phyloP scores from a whole-genome alignment of 768 basidiomycete species.

The Royoungia palumana region DNA sequence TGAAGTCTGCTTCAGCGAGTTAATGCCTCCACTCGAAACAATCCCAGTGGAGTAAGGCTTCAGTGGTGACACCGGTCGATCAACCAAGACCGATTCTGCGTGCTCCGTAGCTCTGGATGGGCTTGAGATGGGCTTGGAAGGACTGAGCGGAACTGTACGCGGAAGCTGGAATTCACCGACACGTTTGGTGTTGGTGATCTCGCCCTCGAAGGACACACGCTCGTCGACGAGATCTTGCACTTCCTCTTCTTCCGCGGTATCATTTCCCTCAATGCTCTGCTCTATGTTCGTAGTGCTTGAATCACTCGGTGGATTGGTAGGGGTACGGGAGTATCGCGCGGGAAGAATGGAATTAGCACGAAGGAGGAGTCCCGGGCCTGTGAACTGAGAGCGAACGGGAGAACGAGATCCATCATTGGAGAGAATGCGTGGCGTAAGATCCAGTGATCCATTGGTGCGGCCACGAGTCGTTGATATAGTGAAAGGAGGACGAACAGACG shows the following conservation, averaged over 20 bases:
- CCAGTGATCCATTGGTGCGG: conserved; percentile 22
- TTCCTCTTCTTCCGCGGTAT: conserved; percentile 24
- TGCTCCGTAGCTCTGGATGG: conserved; percentile 3
- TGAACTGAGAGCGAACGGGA: conserved; percentile 26
- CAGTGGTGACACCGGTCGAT: conserved; percentile 20
- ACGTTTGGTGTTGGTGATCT: conserved; percentile 46
- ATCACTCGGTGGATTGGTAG: conserved; percentile 13
- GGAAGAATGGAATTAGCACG: conserved; percentile 42
- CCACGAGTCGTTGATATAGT: conserved; percentile 31
- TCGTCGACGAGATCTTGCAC: conserved; percentile 29
- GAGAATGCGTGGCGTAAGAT: conserved; percentile 20
- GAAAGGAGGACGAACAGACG: conserved; percentile 32
- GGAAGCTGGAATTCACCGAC: conserved; percentile 45
- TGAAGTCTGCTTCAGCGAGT: conserved; percentile 39
- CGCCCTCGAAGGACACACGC: conserved; percentile 22
- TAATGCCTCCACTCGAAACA: conserved; percentile 4
- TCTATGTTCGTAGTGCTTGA: conserved; percentile 2
- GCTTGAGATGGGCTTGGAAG: conserved; percentile 24
- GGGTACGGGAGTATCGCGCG: conserved; percentile 31
- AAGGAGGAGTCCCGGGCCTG: conserved; percentile 33
- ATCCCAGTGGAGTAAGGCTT: conserved; percentile 25
- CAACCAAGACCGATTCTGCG: conserved; percentile 10
- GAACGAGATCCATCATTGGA: conserved; percentile 22
- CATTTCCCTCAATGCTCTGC: conserved; percentile 24
- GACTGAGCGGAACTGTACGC: conserved; percentile 51